phyloP scores from a whole-genome alignment of 768 basidiomycete species.

The Pulveroboletus sp. region DNA sequence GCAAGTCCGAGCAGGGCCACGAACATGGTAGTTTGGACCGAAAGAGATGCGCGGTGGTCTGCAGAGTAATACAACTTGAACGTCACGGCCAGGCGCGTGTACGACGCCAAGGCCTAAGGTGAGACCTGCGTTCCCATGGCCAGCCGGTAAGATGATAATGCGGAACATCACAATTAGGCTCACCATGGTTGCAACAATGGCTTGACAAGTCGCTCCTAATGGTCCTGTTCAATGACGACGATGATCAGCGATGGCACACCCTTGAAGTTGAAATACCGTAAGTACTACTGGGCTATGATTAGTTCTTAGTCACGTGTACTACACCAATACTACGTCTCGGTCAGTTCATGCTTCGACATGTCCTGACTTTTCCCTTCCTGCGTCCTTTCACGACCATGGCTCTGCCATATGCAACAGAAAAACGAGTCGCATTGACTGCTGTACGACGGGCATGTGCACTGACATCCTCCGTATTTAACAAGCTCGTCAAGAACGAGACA shows the following conservation, averaged over 20 bases:
- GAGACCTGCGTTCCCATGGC: not conserved
- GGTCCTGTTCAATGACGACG: too few relatives aligned
- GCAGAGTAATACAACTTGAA: too few relatives aligned
- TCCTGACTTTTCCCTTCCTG: conserved; percentile 5
- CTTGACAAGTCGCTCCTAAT: too few relatives aligned
- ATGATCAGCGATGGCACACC: too few relatives aligned
- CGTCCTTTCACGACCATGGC: conserved; percentile 43
- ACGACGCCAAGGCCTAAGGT: not conserved
- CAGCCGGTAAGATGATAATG: too few relatives aligned
- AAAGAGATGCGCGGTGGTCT: not conserved
- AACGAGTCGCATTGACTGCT: conserved; percentile 79
- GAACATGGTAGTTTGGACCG: not conserved
- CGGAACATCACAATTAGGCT: too few relatives aligned
- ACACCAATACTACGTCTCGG: not conserved
- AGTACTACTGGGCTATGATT: not conserved
- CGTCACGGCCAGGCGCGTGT: too few relatives aligned
- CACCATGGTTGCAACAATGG: too few relatives aligned
- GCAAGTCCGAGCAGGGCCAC: not conserved
- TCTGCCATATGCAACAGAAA: conserved; percentile 59
- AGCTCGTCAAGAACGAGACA: conserved; percentile 81
- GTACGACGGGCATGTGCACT: conserved; percentile 84
- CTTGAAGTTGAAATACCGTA: not conserved
- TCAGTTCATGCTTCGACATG: conserved; percentile 14
- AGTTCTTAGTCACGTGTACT: conserved; percentile 8
- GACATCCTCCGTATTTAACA: conserved; percentile 83